Conservation (phyloP, 2,329 filamentous ascomycete genomes). For the Laburnicola sp. region DNA sequence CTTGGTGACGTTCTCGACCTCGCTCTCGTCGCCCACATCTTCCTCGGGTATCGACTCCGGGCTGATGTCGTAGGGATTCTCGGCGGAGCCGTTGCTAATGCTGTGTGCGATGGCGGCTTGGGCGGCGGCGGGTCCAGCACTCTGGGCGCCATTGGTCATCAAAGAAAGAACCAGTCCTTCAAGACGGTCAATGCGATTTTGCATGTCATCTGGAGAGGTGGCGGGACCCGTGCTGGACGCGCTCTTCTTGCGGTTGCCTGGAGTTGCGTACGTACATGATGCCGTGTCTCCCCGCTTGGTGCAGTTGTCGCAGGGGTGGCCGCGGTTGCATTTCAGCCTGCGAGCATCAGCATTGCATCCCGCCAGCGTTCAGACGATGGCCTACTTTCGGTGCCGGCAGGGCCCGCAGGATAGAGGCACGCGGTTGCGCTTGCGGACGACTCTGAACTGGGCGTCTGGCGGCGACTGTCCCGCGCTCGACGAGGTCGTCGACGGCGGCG, state of each 20-base stretch:
- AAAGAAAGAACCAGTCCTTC: conserved; percentile 89
- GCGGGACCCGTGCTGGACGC: conserved; percentile 57
- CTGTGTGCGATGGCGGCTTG: conserved; percentile 59
- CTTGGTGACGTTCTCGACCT: conserved; percentile 58
- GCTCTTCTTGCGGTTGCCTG: conserved; percentile 71
- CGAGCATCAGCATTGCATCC: conserved; percentile 21
- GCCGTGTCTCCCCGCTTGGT: conserved; percentile 80
- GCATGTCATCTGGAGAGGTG: conserved; percentile 88
- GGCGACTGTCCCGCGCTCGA: conserved; percentile 79
- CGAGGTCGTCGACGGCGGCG: conserved; percentile 75
- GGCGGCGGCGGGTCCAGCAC: conserved; percentile 62
- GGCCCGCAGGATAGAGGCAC: conserved; percentile 90
- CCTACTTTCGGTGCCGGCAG: conserved; percentile 88
- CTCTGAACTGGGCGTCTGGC: conserved; percentile 81
- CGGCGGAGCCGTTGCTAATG: conserved; percentile 45
- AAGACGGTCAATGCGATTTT: conserved; percentile 93
- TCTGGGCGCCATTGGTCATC: conserved; percentile 83
- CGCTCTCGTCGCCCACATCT: conserved; percentile 63
- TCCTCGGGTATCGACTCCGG: conserved; percentile 59
- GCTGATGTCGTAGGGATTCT: conserved; percentile 56
- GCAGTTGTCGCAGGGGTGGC: conserved; percentile 91
- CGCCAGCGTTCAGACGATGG: neutral
- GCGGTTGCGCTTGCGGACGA: conserved; percentile 89
- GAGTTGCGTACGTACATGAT: conserved; percentile 80
- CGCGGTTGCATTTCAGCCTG: conserved; percentile 88